Evolutionary conservation across 164 flowering plant genomes (phyloP).

Genomic region (Vitis riparia): DNA sequence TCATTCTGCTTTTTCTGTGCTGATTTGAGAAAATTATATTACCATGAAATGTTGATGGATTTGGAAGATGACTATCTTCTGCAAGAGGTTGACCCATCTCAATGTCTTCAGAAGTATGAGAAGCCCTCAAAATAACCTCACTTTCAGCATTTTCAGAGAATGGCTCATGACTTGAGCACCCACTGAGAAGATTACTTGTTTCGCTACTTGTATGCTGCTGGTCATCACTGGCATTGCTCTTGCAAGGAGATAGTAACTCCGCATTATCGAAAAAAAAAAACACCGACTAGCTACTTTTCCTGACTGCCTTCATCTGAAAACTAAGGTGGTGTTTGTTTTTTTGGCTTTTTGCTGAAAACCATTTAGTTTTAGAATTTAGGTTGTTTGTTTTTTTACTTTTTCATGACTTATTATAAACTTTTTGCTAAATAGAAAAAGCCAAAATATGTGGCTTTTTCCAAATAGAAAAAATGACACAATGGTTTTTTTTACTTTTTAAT

Average conservation of each 20-base stretch:
- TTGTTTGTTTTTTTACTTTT: no score
- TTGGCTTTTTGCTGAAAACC: no score
- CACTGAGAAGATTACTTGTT: constrained; percentile 11
- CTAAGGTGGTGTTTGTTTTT: no score
- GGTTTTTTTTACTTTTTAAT: no score
- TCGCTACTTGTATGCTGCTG: constrained; percentile 8
- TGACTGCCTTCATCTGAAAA: background rate
- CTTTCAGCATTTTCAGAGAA: constrained; percentile 15
- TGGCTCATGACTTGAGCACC: constrained; percentile 14
- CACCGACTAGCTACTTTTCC: constrained; percentile 6
- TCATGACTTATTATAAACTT: no score
- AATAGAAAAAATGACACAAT: no score
- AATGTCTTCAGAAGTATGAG: background rate
- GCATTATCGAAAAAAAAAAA: background rate
- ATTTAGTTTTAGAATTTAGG: no score
- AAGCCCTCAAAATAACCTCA: constrained; percentile 1
- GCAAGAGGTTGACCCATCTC: background rate
- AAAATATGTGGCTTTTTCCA: no score
- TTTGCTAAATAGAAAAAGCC: no score
- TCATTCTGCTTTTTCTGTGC: constrained; percentile 3
- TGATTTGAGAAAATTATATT: background rate
- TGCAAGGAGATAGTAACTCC: background rate
- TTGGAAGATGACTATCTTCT: background rate
- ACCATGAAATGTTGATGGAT: background rate
- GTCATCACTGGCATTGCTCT: constrained; percentile 2